Evolutionary conservation across 352 stramenopile species (phyloP), one percentile per base, ranked within the genome.

Genomic region (Thraustotheca clavata): DNA sequence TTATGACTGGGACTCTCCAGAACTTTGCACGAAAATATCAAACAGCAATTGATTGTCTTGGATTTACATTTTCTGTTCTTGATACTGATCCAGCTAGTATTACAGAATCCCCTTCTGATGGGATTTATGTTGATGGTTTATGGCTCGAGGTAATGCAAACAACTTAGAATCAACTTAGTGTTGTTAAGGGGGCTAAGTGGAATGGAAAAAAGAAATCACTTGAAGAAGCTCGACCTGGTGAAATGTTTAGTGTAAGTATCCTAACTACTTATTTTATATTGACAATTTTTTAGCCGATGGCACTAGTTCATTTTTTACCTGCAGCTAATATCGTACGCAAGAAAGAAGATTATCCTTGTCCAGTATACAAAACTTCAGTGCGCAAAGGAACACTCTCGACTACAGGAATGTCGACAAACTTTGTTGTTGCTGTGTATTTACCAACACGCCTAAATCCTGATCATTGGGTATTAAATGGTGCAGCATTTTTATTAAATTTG

Each of bases 1-100:
- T 98, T 73, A 98, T 98, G 91, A 98, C 94, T 4, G 93, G 88
- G 35, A 96, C 87, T 18, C 69, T 98, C 32, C 93, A 98, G 67
- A 98, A 95, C 49, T 97, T 95, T 75, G 91, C 93, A 5, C 76
- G 94, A 39, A 97, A 98, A 69, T 97, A 98, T 73, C 81, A 94
- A 59, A 86, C 96, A 20, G 89, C 94, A 7, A 98, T 98, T 69
- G 94, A 98, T 71, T 96, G 87, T 16, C 74, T 98, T 11, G 79
- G 74, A 20, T 98, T 98, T 73, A 92, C 88, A 16, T 98, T 96
- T 70, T 55, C 76, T 2, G 86, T 97, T 0, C 62, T 93, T 26
- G 73, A 88, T 54, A 73, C 86, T 7, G 79, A 62, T 12, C 73
- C 77, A 0, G 67, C 77, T 12, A 71, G 90, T 26, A 59, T 96